Evolutionary conservation across 352 stramenopile genomes (phyloP).

Genomic region (Sclerospora graminicola): DNA sequence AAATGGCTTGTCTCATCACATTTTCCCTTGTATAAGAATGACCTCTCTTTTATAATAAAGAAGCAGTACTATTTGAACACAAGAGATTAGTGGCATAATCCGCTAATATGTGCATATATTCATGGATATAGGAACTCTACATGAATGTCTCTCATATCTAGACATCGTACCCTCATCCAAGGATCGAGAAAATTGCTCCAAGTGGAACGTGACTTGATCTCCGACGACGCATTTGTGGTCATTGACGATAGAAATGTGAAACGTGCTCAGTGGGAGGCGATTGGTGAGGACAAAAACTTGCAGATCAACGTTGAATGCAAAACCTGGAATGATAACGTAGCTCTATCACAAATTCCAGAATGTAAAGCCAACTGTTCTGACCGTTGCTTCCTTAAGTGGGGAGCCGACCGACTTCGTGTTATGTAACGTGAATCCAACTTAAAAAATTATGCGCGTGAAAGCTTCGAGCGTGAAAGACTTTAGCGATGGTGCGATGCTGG

Average conservation of each 20-base stretch:
- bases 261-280: slow-evolving; percentile 14
- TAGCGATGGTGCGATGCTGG: slow-evolving; percentile 29
- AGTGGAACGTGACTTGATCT: slow-evolving; percentile 12
- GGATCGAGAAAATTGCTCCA: slow-evolving; percentile 13
- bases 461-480: slow-evolving; percentile 35
- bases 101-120: too few species aligned
- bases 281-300: slow-evolving; percentile 16
- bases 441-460: slow-evolving; percentile 39
- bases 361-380: slow-evolving; percentile 21
- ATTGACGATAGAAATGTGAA: slow-evolving; percentile 13
- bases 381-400: slow-evolving; percentile 32
- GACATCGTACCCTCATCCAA: slow-evolving; percentile 6
- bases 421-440: slow-evolving; percentile 27
- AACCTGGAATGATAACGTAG: slow-evolving; percentile 6
- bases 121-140: too few species aligned
- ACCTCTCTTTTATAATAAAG: too few species aligned
- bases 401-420: slow-evolving; percentile 54
- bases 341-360: background rate
- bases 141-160: too few species aligned
- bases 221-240: slow-evolving; percentile 17
- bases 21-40: too few species aligned
- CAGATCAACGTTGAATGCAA: slow-evolving; percentile 20
- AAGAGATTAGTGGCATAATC: too few species aligned
- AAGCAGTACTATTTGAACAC: too few species aligned
- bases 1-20: too few species aligned